Conservation (phyloP, 768 basidiomycete genomes). For the Leccinum boreale region DNA sequence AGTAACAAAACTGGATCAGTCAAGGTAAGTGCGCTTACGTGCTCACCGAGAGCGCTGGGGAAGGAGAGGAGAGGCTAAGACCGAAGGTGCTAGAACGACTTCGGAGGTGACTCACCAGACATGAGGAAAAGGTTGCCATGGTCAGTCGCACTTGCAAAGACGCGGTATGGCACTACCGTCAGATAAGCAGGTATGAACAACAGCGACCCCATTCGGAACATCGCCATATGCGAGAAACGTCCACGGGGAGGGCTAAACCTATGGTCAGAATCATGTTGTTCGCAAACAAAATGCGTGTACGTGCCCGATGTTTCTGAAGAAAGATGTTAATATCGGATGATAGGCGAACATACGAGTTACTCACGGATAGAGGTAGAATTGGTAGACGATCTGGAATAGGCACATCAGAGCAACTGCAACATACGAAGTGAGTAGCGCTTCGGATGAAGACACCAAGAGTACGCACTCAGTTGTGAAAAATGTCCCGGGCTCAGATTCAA, state of each 20-base stretch:
- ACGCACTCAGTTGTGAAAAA: slow-evolving; percentile 85
- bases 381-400: slow-evolving; percentile 88
- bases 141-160: slow-evolving; percentile 63
- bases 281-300: slow-evolving; percentile 10
- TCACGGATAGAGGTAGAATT: slow-evolving; percentile 88
- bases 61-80: slow-evolving; percentile 6
- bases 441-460: neutral
- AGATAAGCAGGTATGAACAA: slow-evolving; percentile 91
- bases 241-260: slow-evolving; percentile 67
- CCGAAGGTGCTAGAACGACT: neutral
- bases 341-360: slow-evolving; percentile 25
- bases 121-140: slow-evolving; percentile 80
- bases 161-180: slow-evolving; percentile 69
- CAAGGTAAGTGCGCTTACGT: slow-evolving; percentile 52
- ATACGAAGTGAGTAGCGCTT: slow-evolving; percentile 1
- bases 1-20: neutral
- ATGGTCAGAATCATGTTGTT: slow-evolving; percentile 5
- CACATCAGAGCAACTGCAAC: slow-evolving; percentile 86
- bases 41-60: slow-evolving; percentile 67
- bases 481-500: slow-evolving; percentile 87
- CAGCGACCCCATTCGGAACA: slow-evolving; percentile 85
- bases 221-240: slow-evolving; percentile 78
- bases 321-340: neutral
- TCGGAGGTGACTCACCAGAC: slow-evolving; percentile 50
- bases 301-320: slow-evolving; percentile 61